Conservation (phyloP, 2,329 filamentous ascomycete species). For the Cytospora leucostoma region DNA sequence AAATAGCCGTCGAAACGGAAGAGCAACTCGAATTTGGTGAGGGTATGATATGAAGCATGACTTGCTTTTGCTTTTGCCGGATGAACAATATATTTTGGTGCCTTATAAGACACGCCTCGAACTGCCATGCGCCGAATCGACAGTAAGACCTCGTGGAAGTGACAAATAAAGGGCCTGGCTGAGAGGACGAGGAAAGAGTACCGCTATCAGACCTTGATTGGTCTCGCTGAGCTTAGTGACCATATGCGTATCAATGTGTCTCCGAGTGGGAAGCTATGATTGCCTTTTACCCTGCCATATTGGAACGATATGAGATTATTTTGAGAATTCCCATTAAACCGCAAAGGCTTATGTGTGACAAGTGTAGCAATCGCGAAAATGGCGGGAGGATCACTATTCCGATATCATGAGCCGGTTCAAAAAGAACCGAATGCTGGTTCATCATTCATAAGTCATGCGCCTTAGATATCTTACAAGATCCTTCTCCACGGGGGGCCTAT, state of each 20-base stretch:
- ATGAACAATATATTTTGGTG: neutral
- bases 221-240: neutral
- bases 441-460: neutral
- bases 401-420: too few species aligned
- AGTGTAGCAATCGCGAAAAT: too few species aligned
- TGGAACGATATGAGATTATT: neutral
- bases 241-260: neutral
- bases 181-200: neutral
- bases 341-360: too few species aligned
- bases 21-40: neutral
- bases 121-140: neutral
- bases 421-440: neutral
- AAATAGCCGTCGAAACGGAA: slow-evolving; percentile 30
- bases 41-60: slow-evolving; percentile 8
- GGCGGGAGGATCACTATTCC: too few species aligned
- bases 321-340: too few species aligned
- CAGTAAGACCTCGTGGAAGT: neutral
- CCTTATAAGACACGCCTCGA: neutral
- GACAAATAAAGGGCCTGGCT: neutral
- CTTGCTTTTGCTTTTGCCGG: slow-evolving; percentile 5
- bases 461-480: neutral
- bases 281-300: neutral
- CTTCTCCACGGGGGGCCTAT: neutral
- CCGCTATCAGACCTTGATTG: neutral
- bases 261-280: neutral